Evolutionary conservation across 2,329 filamentous ascomycete genomes (phyloP), one percentile per base, ranked within the genome.

Genomic region (Emericellopsis atlantica): DNA sequence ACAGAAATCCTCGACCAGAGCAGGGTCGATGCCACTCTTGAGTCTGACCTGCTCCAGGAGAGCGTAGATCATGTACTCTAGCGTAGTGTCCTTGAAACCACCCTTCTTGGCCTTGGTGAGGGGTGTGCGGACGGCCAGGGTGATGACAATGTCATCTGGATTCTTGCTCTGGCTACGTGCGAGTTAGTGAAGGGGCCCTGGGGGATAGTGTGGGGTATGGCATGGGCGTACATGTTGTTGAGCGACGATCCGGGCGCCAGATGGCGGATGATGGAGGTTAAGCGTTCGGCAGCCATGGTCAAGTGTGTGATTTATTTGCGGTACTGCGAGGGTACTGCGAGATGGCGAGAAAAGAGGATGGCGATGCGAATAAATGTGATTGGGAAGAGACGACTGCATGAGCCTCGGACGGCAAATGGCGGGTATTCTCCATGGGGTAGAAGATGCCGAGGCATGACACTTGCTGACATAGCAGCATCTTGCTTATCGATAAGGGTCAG

Each of bases 61-160:
- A 44, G 87, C 79, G 58, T 88, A 87, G 45, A 94, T 61, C 43
- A 98, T 70, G 62, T 81, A 90, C 62, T 98, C 92, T 47, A 96
- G 76, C 33, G 74, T 75, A 6, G 88, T 93, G 61, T 98, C 90
- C 70, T 95, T 96, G 71, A 98, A 84, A 34, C 88, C 87, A 49
- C 92, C 90, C 73, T 95, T 95, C 60, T 73, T 74, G 40, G 76
- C 88, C 69, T 95, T 96, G 57, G 82, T 74, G 46, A 98, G 74
- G 1, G 92, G 88, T 23, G 90, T 95, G 43, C 92, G 84, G 54
- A 89, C 70, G 23, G 90, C 90, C 44, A 93, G 77, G 7, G 92
- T 98, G 57, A 96, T 95, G 59, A 98, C 92, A 41, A 98, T 74
- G 69, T 98, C 92, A 60, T 96, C 90, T 51, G 89, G 78, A 62